A percentile compares a stretch with the other conserved stretches of the same genome.
Evolutionary conservation across 441 rosid genomes (phyloP).

Genomic region (Populus hybrid): DNA sequence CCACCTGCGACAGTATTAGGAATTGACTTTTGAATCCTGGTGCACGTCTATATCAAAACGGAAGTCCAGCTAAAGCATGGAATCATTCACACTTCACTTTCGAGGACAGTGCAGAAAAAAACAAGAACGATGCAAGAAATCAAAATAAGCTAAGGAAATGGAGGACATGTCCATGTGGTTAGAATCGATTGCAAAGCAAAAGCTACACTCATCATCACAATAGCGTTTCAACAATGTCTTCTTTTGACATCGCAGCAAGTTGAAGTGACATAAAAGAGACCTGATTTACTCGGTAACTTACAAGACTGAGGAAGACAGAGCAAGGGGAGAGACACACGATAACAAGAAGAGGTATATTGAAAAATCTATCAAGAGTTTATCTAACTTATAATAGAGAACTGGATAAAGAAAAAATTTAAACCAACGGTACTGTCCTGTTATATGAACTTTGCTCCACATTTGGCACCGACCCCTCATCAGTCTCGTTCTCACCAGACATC

Average conservation of each 20-base stretch:
- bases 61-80: background rate
- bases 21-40: background rate
- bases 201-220: background rate
- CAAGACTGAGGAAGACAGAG: background rate
- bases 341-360: no score
- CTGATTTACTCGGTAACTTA: no score
- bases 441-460: constrained; percentile 19
- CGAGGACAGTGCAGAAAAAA: background rate
- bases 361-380: no score
- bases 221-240: background rate
- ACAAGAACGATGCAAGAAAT: background rate
- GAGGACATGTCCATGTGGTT: background rate
- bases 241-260: background rate
- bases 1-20: background rate
- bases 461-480: constrained; percentile 10
- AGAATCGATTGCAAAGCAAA: background rate
- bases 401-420: constrained; percentile 4
- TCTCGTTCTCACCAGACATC: constrained; percentile 67
- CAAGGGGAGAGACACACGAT: background rate
- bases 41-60: background rate
- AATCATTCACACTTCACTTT: background rate
- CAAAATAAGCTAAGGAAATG: background rate
- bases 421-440: constrained; percentile 21
- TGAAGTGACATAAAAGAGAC: background rate
- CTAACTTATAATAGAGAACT: background rate